Conservation (phyloP, 768 basidiomycete genomes). For the Pilatotrama ljubarskyi region DNA sequence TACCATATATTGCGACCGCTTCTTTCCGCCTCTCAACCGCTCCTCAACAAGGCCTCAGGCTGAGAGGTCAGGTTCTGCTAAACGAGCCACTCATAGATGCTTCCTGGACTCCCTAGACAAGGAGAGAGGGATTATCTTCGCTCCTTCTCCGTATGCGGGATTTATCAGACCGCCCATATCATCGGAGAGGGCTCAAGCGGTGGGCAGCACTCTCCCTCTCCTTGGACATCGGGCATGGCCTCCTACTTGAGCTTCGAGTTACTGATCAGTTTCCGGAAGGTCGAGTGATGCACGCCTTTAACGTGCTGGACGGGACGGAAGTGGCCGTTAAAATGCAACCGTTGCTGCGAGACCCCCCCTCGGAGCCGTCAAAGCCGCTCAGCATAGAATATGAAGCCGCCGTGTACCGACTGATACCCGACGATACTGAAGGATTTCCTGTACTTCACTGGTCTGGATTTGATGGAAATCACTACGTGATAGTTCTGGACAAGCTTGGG, state of each 20-base stretch:
- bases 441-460: slow-evolving; percentile 15
- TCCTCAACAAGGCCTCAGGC: no score
- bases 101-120: no score
- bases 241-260: no score
- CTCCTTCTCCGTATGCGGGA: not conserved
- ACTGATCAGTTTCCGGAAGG: not conserved
- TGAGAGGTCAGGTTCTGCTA: no score
- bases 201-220: no score
- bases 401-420: slow-evolving; percentile 21
- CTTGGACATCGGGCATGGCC: no score
- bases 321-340: slow-evolving; percentile 24
- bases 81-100: no score
- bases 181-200: not conserved
- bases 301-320: slow-evolving; percentile 12
- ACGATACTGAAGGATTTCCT: slow-evolving; percentile 17
- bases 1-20: no score
- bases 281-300: not conserved
- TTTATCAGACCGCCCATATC: not conserved
- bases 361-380: no score
- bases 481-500: slow-evolving; percentile 28
- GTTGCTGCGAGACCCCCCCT: no score
- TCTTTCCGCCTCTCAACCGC: no score
- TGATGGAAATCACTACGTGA: slow-evolving; percentile 13
- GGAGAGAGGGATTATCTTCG: not conserved
- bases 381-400: slow-evolving; percentile 17